Evolutionary conservation across 1,284 basidiomycete genomes (phyloP), one percentile per base, ranked within the genome.

Genomic region (Moesziomyces antarcticus): DNA sequence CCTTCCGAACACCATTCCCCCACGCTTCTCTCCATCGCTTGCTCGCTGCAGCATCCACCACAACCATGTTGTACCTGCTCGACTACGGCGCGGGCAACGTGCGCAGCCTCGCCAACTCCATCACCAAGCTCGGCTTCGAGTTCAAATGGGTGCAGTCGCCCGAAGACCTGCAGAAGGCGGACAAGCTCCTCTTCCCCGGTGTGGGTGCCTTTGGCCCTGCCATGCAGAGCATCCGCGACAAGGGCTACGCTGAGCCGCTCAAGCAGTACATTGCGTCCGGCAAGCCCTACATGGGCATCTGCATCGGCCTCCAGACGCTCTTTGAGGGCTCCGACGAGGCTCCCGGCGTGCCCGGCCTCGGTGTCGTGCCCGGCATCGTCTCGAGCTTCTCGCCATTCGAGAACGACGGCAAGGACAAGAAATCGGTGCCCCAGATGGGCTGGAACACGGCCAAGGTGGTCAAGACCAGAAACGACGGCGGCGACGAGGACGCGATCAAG

Each of bases 401-500:
- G 21, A 35, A 53, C 14, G 56, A 44, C 10, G 77, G 80, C 86
- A 56, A 50, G 46, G 50, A 27, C 78, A 83, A 45, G 46, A 99
- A 98, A 86, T 88, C 92, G 2, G 96, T 99, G 2, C 97, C 97
- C 20, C 96, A 99, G 87, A 99, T 99, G 87, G 97, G 97, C 53
- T 99, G 97, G 97, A 83, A 78, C 60, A 64, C 55, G n/a, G 80
- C 80, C 50, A 87, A 91, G 68, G 65, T 80, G 27, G 69, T 79
- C 68, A 73, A 75, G 62, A 57, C 55, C 3, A 37, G 66, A 44
- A 57, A 67, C 44, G 62, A 59, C 43, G 57, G 21, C 3, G 66
- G 61, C 22, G 64, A 67, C 48, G 49, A 56, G 21, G 71, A 73
- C 43, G 64, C 68, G 7, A 60, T 66, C 33, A 73, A 66, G 33